A percentile compares a stretch with the other conserved stretches of the same genome.
These are phyloP conservation scores for Circinella umbellata DNA, from an alignment of 371 early-diverging fungal genomes.

Conservation along the genomic window DNA sequence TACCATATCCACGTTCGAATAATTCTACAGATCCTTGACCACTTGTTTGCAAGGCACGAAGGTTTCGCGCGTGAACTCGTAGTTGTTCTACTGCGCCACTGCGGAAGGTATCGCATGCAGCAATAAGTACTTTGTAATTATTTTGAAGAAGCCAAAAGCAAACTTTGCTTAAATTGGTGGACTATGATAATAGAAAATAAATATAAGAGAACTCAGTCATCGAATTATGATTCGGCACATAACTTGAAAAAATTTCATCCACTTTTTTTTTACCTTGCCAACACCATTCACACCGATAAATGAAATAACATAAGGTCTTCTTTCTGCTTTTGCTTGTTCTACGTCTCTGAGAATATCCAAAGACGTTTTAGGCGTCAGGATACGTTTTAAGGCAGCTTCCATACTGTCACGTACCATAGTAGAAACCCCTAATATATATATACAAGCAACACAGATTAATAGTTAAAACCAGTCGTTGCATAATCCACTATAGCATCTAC, in stretches of 20 bases:
- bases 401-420: conserved; percentile 79
- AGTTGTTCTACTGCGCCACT: conserved; percentile 99
- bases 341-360: conserved; percentile 96
- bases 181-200: conserved; percentile 40
- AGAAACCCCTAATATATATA: conserved; percentile 51
- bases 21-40: conserved; percentile 83
- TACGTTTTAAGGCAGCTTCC: conserved; percentile 81
- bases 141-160: conserved; percentile 98
- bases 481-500: too few relatives aligned
- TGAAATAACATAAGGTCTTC: conserved; percentile 88
- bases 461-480: background rate
- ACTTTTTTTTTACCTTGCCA: conserved; percentile 58
- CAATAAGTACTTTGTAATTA: conserved; percentile 91
- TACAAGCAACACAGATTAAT: background rate
- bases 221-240: too few relatives aligned
- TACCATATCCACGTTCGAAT: conserved; percentile 98
- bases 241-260: background rate
- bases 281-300: conserved; percentile 99
- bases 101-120: conserved; percentile 99
- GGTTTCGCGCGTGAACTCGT: conserved; percentile 91
- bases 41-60: conserved; percentile 75
- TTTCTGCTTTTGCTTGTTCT: conserved; percentile 67
- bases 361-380: conserved; percentile 93
- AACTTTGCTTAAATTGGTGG: conserved; percentile 98
- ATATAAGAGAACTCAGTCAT: too few relatives aligned